A percentile compares a stretch with the other conserved stretches of the same genome.
Conservation (phyloP, 345 rosid species). For the Trapa incisa region DNA sequence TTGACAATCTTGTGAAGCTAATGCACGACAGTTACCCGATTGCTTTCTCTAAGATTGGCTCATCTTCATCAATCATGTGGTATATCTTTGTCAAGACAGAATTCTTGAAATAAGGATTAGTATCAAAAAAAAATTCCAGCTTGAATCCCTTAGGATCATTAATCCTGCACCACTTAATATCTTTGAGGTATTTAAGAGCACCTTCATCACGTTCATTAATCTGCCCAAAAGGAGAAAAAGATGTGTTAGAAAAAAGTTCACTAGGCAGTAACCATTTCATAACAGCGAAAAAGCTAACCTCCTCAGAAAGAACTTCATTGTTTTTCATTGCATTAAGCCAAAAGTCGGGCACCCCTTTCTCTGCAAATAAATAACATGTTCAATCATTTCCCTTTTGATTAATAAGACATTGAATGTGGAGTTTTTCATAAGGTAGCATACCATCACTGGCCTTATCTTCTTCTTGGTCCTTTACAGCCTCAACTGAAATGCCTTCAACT, state of each 20-base stretch:
- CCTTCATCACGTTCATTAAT: slow-evolving; percentile 21
- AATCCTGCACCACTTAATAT: slow-evolving; percentile 17
- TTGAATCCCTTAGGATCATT: slow-evolving; percentile 19
- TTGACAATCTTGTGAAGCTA: too few species aligned
- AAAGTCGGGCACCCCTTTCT: slow-evolving; percentile 78
- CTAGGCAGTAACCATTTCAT: not conserved
- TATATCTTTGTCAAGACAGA: slow-evolving; percentile 12
- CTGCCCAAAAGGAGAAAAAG: slow-evolving; percentile 2
- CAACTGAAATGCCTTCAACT: not conserved
- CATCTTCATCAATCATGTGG: slow-evolving; percentile 16
- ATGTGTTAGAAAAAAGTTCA: not conserved
- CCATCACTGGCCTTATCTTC: not conserved
- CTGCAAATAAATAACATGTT: not conserved
- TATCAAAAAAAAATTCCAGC: slow-evolving; percentile 20
- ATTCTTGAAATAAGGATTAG: slow-evolving; percentile 13
- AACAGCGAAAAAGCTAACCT: slow-evolving; percentile 21
- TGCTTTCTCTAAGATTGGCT: not conserved
- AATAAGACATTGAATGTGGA: not conserved
- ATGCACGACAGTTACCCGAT: not conserved
- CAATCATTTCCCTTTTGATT: not conserved
- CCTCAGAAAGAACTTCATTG: slow-evolving; percentile 68
- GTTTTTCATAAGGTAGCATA: not conserved
- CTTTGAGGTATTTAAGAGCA: slow-evolving; percentile 18
- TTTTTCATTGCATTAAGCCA: slow-evolving; percentile 90
- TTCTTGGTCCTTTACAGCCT: not conserved